These are phyloP conservation scores for Linnemannia exigua DNA, from an alignment of 192 early-diverging fungal genomes.

Conservation along the genomic window DNA sequence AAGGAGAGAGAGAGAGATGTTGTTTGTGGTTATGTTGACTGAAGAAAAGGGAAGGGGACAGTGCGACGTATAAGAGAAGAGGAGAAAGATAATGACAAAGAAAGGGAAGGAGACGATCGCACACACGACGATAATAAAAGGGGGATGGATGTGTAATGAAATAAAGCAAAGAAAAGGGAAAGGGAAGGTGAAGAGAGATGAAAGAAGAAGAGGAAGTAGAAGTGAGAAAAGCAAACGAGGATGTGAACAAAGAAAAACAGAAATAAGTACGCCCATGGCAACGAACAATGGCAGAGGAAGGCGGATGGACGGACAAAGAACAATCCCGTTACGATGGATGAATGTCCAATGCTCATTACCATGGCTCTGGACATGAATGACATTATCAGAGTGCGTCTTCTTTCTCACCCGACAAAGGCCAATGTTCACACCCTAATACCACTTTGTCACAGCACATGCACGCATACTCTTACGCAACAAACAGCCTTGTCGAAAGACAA, in stretches of 20 bases:
- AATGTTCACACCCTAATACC: too few relatives aligned
- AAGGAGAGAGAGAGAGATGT: conserved; percentile 1
- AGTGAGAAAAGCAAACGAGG: neutral
- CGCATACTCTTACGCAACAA: neutral
- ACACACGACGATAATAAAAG: neutral
- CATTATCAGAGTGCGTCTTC: too few relatives aligned
- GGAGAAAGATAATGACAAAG: neutral
- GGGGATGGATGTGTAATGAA: neutral
- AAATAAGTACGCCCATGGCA: neutral
- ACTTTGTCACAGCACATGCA: neutral
- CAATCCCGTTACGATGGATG: neutral
- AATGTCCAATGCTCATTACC: too few relatives aligned
- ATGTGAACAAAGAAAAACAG: neutral
- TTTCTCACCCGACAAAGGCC: too few relatives aligned
- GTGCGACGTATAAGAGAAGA: neutral
- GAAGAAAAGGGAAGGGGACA: neutral
- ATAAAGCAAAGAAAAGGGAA: neutral
- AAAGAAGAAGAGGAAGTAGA: neutral
- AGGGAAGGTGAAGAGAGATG: neutral
- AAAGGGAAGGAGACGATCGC: neutral
- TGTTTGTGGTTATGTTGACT: neutral
- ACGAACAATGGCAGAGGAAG: neutral
- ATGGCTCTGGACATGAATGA: too few relatives aligned
- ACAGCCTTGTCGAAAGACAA: neutral
- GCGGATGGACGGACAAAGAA: conserved; percentile 1